phyloP scores from a whole-genome alignment of 192 early-diverging fungal genomes.

The Diversispora epigaea region DNA sequence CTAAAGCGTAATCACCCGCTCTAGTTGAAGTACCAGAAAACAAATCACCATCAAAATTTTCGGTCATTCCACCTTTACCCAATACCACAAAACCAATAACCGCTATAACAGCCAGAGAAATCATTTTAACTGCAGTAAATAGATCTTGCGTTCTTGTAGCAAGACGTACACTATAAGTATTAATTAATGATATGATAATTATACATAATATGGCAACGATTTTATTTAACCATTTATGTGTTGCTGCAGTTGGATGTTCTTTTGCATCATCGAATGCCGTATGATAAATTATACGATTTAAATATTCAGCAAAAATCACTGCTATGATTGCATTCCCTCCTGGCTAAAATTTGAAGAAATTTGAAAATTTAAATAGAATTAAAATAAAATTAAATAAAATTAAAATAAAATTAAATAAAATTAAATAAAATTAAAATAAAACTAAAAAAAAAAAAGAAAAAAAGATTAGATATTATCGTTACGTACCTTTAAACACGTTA shows the following conservation, averaged over 20 bases:
- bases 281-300: constrained; percentile 66
- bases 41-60: constrained; percentile 60
- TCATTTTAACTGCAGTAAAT: constrained; percentile 71
- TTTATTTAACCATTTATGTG: constrained; percentile 48
- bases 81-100: constrained; percentile 66
- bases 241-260: constrained; percentile 36
- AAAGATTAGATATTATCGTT: too few species aligned
- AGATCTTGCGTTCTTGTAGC: constrained; percentile 71
- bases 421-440: background rate
- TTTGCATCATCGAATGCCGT: constrained; percentile 37
- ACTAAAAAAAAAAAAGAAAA: too few species aligned
- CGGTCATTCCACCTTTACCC: constrained; percentile 51
- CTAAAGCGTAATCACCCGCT: constrained; percentile 70
- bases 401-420: background rate
- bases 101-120: constrained; percentile 65
- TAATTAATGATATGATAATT: constrained; percentile 60
- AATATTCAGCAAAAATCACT: constrained; percentile 75
- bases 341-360: constrained; percentile 49
- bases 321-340: constrained; percentile 76
- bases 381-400: background rate
- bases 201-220: constrained; percentile 61
- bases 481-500: constrained; percentile 61
- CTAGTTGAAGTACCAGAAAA: constrained; percentile 58
- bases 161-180: constrained; percentile 62
- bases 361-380: too few species aligned